These are phyloP conservation scores for Cylindrotheca fusiformis DNA, from an alignment of 108 stramenopile species.

Conservation along the genomic window DNA sequence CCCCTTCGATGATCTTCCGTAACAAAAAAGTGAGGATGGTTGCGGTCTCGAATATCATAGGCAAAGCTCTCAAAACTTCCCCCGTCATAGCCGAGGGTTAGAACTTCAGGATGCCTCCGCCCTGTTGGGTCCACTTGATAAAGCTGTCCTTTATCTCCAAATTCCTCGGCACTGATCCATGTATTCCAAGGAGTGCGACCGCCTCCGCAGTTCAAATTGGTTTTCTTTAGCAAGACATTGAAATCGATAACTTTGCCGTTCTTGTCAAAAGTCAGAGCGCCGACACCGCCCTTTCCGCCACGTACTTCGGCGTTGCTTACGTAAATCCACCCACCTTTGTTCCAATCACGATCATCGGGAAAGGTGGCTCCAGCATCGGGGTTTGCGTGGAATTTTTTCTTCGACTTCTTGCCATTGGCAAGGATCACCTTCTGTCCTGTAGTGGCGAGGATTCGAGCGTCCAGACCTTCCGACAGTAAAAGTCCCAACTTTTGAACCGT, in stretches of 20 bases:
- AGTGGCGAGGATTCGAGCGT: conserved; percentile 28
- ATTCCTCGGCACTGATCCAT: conserved; percentile 63
- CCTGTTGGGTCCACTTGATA: conserved; percentile 69
- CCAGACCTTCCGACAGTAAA: conserved; percentile 27
- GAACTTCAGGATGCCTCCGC: conserved; percentile 24
- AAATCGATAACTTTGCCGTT: conserved; percentile 37
- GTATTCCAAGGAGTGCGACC: conserved; percentile 49
- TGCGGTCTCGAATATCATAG: conserved; percentile 40
- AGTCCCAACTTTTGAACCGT: conserved; percentile 21
- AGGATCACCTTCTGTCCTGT: conserved; percentile 20
- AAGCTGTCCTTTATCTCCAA: conserved; percentile 34
- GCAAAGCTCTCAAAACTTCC: conserved; percentile 57
- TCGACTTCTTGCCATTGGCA: conserved; percentile 14
- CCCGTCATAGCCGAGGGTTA: conserved; percentile 46
- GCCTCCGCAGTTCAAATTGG: conserved; percentile 50
- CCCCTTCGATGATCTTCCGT: conserved; percentile 54
- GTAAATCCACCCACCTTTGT: conserved; percentile 54
- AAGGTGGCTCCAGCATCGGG: conserved; percentile 53
- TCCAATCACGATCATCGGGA: conserved; percentile 17
- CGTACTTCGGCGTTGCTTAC: conserved; percentile 48
- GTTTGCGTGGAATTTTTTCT: conserved; percentile 25
- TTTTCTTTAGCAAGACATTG: conserved; percentile 25
- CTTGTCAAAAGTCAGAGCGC: conserved; percentile 44
- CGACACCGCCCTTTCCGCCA: conserved; percentile 43
- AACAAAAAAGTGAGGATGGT: conserved; percentile 40